phyloP scores from a whole-genome alignment of 257 asterid genomes.

The Gentiana straminea region DNA sequence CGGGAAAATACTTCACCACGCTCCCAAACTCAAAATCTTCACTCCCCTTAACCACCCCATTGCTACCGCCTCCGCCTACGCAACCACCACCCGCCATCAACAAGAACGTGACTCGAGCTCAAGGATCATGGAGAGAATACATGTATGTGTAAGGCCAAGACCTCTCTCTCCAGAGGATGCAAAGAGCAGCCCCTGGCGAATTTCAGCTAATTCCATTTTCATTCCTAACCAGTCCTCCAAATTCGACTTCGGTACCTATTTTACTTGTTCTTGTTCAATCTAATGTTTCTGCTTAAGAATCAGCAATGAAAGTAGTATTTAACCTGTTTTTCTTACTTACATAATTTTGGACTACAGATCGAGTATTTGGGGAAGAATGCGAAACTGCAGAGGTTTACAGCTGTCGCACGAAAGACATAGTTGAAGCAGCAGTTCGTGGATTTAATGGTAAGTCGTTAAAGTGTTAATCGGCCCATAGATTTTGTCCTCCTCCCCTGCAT shows the following conservation, averaged over 20 bases:
- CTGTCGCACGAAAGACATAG: slow-evolving; percentile 62
- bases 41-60: no score
- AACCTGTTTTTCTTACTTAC: neutral
- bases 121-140: slow-evolving; percentile 66
- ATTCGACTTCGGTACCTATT: slow-evolving; percentile 54
- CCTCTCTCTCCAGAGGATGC: slow-evolving; percentile 74
- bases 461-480: neutral
- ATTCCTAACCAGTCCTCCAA: slow-evolving; percentile 54
- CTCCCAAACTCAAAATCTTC: no score
- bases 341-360: slow-evolving; percentile 25
- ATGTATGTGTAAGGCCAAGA: slow-evolving; percentile 70
- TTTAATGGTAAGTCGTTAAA: slow-evolving; percentile 54
- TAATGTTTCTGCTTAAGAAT: neutral
- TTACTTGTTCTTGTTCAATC: neutral
- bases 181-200: slow-evolving; percentile 73
- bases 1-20: no score
- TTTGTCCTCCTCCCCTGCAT: neutral
- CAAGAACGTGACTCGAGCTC: no score
- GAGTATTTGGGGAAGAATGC: slow-evolving; percentile 56
- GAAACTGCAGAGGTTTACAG: slow-evolving; percentile 51
- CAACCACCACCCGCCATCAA: no score
- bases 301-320: neutral
- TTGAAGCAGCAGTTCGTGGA: slow-evolving; percentile 66
- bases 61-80: no score
- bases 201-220: slow-evolving; percentile 48